These are phyloP conservation scores for Leptosphaerulina australis DNA, from an alignment of 2,329 filamentous ascomycete genomes.

Conservation along the genomic window DNA sequence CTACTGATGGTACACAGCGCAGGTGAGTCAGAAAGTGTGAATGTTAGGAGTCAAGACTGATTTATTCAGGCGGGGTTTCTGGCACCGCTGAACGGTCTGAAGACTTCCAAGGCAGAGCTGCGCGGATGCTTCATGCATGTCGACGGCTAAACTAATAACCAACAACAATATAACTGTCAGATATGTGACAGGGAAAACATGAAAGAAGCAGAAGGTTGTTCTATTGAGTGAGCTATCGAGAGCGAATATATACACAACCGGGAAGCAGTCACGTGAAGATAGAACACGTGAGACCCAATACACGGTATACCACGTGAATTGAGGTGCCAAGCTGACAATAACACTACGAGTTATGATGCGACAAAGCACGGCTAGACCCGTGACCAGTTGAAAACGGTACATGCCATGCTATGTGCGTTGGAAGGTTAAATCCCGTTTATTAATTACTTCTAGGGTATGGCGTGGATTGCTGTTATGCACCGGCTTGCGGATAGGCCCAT, in stretches of 20 bases:
- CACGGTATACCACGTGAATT: too few species aligned
- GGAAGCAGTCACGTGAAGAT: too few species aligned
- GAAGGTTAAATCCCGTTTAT: background rate
- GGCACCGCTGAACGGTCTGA: slow-evolving; percentile 1
- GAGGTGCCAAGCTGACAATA: too few species aligned
- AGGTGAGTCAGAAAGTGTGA: background rate
- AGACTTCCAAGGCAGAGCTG: too few species aligned
- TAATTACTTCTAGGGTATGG: background rate
- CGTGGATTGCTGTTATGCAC: background rate
- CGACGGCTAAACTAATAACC: too few species aligned
- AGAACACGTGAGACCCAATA: too few species aligned
- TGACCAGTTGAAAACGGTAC: background rate
- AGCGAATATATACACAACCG: too few species aligned
- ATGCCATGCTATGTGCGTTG: too few species aligned
- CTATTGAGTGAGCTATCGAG: too few species aligned
- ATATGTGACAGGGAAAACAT: too few species aligned
- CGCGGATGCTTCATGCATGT: background rate
- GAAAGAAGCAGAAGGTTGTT: too few species aligned
- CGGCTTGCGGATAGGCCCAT: background rate
- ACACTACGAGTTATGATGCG: background rate
- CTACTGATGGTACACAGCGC: background rate
- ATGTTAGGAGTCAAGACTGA: background rate
- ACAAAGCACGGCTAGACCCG: background rate
- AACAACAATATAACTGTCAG: too few species aligned
- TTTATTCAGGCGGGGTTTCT: slow-evolving; percentile 2